phyloP scores from a whole-genome alignment of 352 stramenopile species.

The Pythium guiyangense region DNA sequence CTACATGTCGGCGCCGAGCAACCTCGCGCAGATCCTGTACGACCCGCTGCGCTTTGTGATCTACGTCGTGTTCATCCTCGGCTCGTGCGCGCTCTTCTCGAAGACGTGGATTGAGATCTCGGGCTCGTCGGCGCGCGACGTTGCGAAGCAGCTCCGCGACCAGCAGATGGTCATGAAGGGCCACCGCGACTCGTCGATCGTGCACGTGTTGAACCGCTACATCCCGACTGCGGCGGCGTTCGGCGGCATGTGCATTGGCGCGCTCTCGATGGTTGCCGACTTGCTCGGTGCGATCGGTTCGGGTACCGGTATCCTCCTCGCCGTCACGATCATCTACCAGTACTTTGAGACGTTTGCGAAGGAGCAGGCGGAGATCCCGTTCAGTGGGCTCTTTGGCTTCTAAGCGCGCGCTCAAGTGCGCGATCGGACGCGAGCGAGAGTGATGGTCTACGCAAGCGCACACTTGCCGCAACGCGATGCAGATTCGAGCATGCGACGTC shows the following conservation, averaged over 20 bases:
- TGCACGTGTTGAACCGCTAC: conserved; percentile 99
- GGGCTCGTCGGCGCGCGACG: conserved; percentile 95
- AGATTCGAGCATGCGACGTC: background rate
- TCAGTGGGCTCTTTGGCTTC: conserved; percentile 81
- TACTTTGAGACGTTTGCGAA: conserved; percentile 98
- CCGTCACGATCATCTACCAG: conserved; percentile 99
- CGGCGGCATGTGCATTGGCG: conserved; percentile 99
- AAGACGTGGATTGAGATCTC: conserved; percentile 99
- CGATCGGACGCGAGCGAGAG: background rate
- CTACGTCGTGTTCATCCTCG: conserved; percentile 99
- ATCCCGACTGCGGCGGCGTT: conserved; percentile 98
- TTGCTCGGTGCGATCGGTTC: conserved; percentile 98
- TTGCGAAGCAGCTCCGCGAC: conserved; percentile 98
- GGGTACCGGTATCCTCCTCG: conserved; percentile 97
- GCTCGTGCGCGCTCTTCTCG: conserved; percentile 98
- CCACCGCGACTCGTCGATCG: conserved; percentile 96
- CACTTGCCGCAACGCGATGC: background rate
- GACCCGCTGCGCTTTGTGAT: conserved; percentile 98
- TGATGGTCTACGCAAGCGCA: background rate
- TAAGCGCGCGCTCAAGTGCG: conserved; percentile 32
- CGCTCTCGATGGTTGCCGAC: conserved; percentile 97
- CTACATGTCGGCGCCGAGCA: conserved; percentile 97
- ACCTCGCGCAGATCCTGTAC: conserved; percentile 95
- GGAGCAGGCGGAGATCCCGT: conserved; percentile 85
- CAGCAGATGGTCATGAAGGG: conserved; percentile 99